Evolutionary conservation across 352 stramenopile genomes (phyloP).

Genomic region (Pythium phragmitis): DNA sequence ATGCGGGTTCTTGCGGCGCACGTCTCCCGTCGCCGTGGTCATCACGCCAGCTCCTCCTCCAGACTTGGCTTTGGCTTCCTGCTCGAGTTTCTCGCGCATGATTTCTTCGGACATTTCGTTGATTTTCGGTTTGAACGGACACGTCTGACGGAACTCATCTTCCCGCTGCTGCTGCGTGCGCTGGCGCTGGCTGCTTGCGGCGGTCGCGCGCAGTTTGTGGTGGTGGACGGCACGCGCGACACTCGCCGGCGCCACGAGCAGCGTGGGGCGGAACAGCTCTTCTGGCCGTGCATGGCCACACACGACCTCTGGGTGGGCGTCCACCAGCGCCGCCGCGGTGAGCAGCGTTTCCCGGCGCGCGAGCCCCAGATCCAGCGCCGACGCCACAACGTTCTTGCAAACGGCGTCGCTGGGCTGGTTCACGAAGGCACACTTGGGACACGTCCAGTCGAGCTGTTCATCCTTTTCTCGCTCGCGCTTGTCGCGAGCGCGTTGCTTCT

Average conservation of each 20-base stretch:
- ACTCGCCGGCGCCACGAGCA: slow-evolving; percentile 38
- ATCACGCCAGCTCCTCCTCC: background rate
- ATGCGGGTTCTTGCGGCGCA: slow-evolving; percentile 50
- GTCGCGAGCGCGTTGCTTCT: slow-evolving; percentile 50
- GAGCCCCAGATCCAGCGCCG: background rate
- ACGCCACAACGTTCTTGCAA: slow-evolving; percentile 58
- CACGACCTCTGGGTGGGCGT: slow-evolving; percentile 28
- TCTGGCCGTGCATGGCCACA: slow-evolving; percentile 61
- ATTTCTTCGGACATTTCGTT: slow-evolving; percentile 73
- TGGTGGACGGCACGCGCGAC: slow-evolving; percentile 27
- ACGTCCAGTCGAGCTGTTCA: slow-evolving; percentile 73
- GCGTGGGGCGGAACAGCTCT: slow-evolving; percentile 68
- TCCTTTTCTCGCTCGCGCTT: slow-evolving; percentile 44
- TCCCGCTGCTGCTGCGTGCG: slow-evolving; percentile 57
- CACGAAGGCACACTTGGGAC: slow-evolving; percentile 65
- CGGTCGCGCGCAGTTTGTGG: slow-evolving; percentile 32
- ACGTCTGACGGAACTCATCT: slow-evolving; percentile 62
- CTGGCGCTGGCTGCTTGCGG: slow-evolving; percentile 37
- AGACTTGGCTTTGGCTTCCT: slow-evolving; percentile 27
- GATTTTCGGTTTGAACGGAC: slow-evolving; percentile 72
- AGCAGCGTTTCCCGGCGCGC: slow-evolving; percentile 17
- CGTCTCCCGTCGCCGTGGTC: slow-evolving; percentile 23
- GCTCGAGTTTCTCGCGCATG: slow-evolving; percentile 64
- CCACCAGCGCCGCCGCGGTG: background rate
- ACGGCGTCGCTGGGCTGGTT: slow-evolving; percentile 56